Evolutionary conservation across 2,329 filamentous ascomycete genomes (phyloP).

Genomic region (Fusarium sacchari): DNA sequence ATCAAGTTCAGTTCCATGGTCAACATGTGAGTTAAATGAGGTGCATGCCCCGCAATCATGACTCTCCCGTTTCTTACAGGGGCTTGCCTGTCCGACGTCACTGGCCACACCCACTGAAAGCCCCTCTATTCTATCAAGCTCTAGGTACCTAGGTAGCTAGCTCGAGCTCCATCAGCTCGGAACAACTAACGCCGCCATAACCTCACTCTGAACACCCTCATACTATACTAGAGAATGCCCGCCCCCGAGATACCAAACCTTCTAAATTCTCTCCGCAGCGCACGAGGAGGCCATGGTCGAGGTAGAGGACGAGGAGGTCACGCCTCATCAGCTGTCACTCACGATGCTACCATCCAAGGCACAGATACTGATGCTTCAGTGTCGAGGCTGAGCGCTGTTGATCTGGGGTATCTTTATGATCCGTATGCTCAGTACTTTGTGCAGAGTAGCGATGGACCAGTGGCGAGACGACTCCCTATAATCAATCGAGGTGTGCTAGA

Average conservation of each 20-base stretch:
- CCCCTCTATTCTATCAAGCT: background rate
- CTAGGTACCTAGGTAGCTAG: too few species aligned
- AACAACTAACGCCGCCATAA: background rate
- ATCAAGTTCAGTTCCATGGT: background rate
- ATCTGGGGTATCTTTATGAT: slow-evolving; percentile 85
- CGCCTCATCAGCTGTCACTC: slow-evolving; percentile 51
- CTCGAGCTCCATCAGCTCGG: background rate
- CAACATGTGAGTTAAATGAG: background rate
- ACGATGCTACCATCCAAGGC: slow-evolving; percentile 82
- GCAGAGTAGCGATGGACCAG: slow-evolving; percentile 55
- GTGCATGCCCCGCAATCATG: slow-evolving; percentile 23
- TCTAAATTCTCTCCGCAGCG: slow-evolving; percentile 58
- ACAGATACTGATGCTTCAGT: slow-evolving; percentile 93
- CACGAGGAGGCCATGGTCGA: slow-evolving; percentile 52
- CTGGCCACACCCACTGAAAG: background rate
- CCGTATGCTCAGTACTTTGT: slow-evolving; percentile 79
- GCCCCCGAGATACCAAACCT: slow-evolving; percentile 83
- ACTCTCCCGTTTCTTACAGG: background rate
- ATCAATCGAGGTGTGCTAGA: slow-evolving; percentile 83
- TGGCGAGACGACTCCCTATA: slow-evolving; percentile 79
- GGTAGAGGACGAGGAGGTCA: slow-evolving; percentile 49
- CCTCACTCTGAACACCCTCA: slow-evolving; percentile 8
- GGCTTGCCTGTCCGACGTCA: slow-evolving; percentile 19
- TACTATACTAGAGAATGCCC: slow-evolving; percentile 63
- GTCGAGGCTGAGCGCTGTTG: slow-evolving; percentile 88